Base-by-base conservation (phyloP, 2,329 filamentous ascomycete genomes). In the Septoria petroselini region DNA sequence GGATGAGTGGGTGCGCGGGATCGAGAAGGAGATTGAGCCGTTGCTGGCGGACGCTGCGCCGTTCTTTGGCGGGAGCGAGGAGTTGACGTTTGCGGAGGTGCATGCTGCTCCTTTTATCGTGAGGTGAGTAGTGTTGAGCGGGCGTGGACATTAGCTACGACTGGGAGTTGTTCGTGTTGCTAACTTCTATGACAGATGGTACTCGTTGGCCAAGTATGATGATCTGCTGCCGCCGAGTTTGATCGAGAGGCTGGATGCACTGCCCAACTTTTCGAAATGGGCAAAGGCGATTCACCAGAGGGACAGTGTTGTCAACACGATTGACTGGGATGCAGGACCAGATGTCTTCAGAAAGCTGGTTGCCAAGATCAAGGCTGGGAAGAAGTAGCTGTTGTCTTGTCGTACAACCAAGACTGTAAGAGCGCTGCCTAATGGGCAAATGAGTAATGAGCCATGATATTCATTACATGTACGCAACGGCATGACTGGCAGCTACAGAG, bases 31-130 rank as follows among this genome's bases (percentile, higher is more conserved):
- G 61, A 71, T 93, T 48, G 88, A 91, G 69, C 86, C 86, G 1
- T 69, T 88, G 30, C 71, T 94, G 19, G 63, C 66, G 8, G 68
- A 72, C 42, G 71, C 71, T 5, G 53, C 35, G 4, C 73, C 73
- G 0, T 76, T 74, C 59, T 76, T 76, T 50, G 71, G 70, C 1
- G 73, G 73, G 0, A 72, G 68, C 42, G 58, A 65, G n/a, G 67
- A 69, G 63, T 64, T 90, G 33, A 91, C 86, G 0, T 68, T 90
- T 29, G 88, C 83, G 8, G 88, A 93, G 79, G 86, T 87, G n/a
- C 55, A 62, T 50, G 78, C 77, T 1, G 85, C 81, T 0, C 82
- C 85, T 0, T 89, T 90, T 64, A 63, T 87, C 7, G 63, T 89
- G 15, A 76, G 41, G 41, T 43, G 39, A 86, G 1, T 64, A 84